These are phyloP conservation scores for Citeromyces siamensis DNA, from an alignment of 1,139 yeast genomes.

Conservation along the genomic window DNA sequence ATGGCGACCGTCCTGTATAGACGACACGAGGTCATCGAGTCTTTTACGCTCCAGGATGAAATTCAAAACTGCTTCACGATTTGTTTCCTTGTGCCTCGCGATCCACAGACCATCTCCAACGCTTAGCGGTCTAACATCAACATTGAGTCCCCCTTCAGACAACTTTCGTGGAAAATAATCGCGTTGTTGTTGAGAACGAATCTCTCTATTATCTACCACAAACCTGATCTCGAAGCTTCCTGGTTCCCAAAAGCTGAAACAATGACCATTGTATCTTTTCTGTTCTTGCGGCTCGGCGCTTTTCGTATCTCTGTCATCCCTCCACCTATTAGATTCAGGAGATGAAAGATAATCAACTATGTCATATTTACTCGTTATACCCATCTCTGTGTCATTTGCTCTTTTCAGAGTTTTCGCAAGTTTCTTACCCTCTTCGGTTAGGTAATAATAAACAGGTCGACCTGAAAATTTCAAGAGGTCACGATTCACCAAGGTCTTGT, in stretches of 20 bases:
- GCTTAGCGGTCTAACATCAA: slow-evolving; percentile 47
- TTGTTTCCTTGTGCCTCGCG: slow-evolving; percentile 50
- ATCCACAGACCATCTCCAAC: slow-evolving; percentile 91
- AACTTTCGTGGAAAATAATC: slow-evolving; percentile 52
- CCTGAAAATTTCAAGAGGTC: slow-evolving; percentile 50
- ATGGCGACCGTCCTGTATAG: slow-evolving; percentile 82
- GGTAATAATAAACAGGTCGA: slow-evolving; percentile 43
- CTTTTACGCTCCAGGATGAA: slow-evolving; percentile 82
- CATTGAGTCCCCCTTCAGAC: slow-evolving; percentile 31
- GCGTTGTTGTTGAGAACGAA: slow-evolving; percentile 46
- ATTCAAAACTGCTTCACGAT: slow-evolving; percentile 59
- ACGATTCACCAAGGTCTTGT: slow-evolving; percentile 50
- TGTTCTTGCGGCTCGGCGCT: neutral
- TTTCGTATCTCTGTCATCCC: neutral
- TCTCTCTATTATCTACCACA: slow-evolving; percentile 74
- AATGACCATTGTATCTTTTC: neutral
- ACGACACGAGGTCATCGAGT: slow-evolving; percentile 69
- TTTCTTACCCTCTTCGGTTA: slow-evolving; percentile 64
- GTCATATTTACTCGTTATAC: neutral
- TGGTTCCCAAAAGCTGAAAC: slow-evolving; percentile 28
- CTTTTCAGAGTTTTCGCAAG: slow-evolving; percentile 47
- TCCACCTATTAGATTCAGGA: neutral
- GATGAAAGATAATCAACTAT: slow-evolving; percentile 1
- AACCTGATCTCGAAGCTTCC: slow-evolving; percentile 46
- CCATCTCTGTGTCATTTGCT: slow-evolving; percentile 22